Conservation (phyloP, 352 stramenopile genomes). For the Elongisporangium prolatum region DNA sequence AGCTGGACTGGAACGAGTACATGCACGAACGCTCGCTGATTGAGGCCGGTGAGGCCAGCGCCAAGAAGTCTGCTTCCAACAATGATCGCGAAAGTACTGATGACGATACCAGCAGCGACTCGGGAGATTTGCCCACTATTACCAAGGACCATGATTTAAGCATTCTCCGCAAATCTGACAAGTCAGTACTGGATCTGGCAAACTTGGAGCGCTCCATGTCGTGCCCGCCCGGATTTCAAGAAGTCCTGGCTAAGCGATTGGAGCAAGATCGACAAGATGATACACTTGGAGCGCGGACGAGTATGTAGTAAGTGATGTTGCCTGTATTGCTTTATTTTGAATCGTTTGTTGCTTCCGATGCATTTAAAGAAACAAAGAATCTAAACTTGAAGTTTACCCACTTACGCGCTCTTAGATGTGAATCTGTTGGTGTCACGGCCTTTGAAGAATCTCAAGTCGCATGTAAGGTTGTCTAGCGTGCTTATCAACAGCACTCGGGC, state of each 20-base stretch:
- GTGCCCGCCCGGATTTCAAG: slow-evolving; percentile 63
- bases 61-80: slow-evolving; percentile 15
- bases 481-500: neutral
- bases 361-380: neutral
- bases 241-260: slow-evolving; percentile 30
- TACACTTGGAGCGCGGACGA: neutral
- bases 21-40: slow-evolving; percentile 66
- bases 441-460: neutral
- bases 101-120: slow-evolving; percentile 17
- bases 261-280: slow-evolving; percentile 11
- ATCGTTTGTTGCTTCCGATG: neutral
- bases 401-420: too few species aligned
- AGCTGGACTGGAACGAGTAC: slow-evolving; percentile 81
- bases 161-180: slow-evolving; percentile 70
- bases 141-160: slow-evolving; percentile 77
- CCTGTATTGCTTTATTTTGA: neutral
- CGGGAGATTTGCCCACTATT: slow-evolving; percentile 40
- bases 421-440: neutral
- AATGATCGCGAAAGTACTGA: slow-evolving; percentile 7
- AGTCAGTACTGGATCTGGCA: slow-evolving; percentile 63
- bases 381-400: neutral
- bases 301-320: neutral
- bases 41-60: slow-evolving; percentile 14
- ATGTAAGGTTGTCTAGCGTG: neutral
- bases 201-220: slow-evolving; percentile 73